Percentiles rank a stretch among this genome's conserved stretches.
These are phyloP conservation scores for Orbilia oligospora DNA, from an alignment of 2,329 filamentous ascomycete species.

Conservation along the genomic window DNA sequence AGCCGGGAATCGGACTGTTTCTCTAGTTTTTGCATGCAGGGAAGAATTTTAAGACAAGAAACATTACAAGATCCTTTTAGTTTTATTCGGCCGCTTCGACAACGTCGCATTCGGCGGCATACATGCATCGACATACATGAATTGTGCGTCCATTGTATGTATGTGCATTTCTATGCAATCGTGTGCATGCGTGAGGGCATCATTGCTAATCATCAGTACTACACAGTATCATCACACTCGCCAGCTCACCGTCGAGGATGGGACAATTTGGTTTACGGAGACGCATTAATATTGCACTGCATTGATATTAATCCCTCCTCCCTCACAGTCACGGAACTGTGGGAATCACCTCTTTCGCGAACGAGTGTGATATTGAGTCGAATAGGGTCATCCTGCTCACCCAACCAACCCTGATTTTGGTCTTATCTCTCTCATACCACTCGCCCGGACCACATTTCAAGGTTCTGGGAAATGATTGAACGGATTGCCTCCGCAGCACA, in stretches of 20 bases:
- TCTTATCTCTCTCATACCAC: slow-evolving; percentile 38
- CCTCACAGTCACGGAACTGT: slow-evolving; percentile 19
- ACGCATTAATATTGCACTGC: slow-evolving; percentile 1
- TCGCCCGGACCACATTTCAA: slow-evolving; percentile 36
- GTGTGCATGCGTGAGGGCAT: not conserved
- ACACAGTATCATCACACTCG: not conserved
- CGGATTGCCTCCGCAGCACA: slow-evolving; percentile 32
- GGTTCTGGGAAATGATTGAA: slow-evolving; percentile 36
- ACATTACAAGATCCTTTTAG: not conserved
- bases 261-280: not conserved
- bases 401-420: slow-evolving; percentile 26
- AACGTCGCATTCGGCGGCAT: slow-evolving; percentile 46
- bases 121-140: slow-evolving; percentile 27
- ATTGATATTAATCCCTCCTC: slow-evolving; percentile 4
- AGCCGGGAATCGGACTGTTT: slow-evolving; percentile 15
- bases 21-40: slow-evolving; percentile 21
- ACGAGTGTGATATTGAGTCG: slow-evolving; percentile 11
- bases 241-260: slow-evolving; percentile 27
- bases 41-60: slow-evolving; percentile 34
- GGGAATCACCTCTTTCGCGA: slow-evolving; percentile 19
- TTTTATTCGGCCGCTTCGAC: slow-evolving; percentile 39
- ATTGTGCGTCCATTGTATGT: slow-evolving; percentile 15
- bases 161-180: not conserved
- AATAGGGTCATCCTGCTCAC: slow-evolving; percentile 18
- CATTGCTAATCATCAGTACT: not conserved